Evolutionary conservation across 345 rosid genomes (phyloP), one percentile per base, ranked within the genome.

Genomic region (Durio zibethinus): DNA sequence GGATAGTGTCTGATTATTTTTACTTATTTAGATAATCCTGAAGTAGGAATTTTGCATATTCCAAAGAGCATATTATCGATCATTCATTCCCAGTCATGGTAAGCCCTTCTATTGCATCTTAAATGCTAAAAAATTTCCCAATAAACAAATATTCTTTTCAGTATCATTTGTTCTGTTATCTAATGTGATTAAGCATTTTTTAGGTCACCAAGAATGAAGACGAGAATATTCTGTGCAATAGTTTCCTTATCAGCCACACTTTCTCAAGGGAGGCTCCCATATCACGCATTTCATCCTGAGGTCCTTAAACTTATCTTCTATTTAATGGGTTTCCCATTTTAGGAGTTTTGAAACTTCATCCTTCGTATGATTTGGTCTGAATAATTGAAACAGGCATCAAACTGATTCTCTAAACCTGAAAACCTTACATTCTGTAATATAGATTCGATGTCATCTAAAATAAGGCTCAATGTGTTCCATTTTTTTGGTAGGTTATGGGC

Each of bases 241-340:
- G 68, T 94, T 76, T 83, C 83, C 42, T 83, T 91, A 78, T 84
- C 80, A 66, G 90, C 92, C 21, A 80, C 95, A 42, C 92, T 91
- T 60, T 88, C 93, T 74, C 97, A 94, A 83, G 84, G 80, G 75
- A 87, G 83, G 81, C 88, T 94, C 57, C 98, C 98, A 12, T 94
- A 91, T 81, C 86, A 40, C 82, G 84, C 85, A 42, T 69, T 78
- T 67, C 52, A 80, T 72, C 79, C 82, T 4, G 89, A 88, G 97
- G 98, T 88, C 59, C 23, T 11, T 45, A 31, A 5, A 38, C 40
- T 35, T n/a, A 29, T 52, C 38, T 65, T 74, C 14, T 43, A 16
- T 23, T 70, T 16, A 48, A 72, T 56, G 12, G 45, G 27, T 56
- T 63, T 35, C 23, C 2, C 27, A 45, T 56, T 23, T n/a, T 40